These are phyloP conservation scores for Globisporangium takayamanum DNA, from an alignment of 352 stramenopile species.

Conservation along the genomic window DNA sequence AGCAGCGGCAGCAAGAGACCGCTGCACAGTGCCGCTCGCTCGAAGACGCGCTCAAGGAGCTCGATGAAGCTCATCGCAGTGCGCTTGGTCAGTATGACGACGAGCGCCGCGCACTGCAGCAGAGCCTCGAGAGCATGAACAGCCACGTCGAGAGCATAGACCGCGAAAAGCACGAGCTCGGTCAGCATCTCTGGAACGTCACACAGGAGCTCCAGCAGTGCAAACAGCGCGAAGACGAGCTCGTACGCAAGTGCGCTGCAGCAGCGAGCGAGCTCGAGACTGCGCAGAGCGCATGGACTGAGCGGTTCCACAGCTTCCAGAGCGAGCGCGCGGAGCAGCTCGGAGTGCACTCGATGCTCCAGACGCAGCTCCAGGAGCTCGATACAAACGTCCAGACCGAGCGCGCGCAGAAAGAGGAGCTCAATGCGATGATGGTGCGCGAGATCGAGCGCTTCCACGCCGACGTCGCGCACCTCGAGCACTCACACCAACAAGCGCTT, in stretches of 20 bases:
- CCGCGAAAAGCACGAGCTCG: slow-evolving; percentile 51
- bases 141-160: slow-evolving; percentile 14
- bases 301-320: slow-evolving; percentile 39
- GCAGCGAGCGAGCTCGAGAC: slow-evolving; percentile 23
- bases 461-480: slow-evolving; percentile 27
- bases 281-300: slow-evolving; percentile 17
- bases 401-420: slow-evolving; percentile 54
- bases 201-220: slow-evolving; percentile 39
- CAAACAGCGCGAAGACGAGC: slow-evolving; percentile 23
- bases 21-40: slow-evolving; percentile 5
- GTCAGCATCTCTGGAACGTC: slow-evolving; percentile 52
- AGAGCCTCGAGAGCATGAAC: slow-evolving; percentile 1
- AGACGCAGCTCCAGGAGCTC: slow-evolving; percentile 30
- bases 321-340: slow-evolving; percentile 35
- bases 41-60: slow-evolving; percentile 19
- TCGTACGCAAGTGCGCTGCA: slow-evolving; percentile 16
- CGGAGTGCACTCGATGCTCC: slow-evolving; percentile 21
- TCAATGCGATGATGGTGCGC: slow-evolving; percentile 47
- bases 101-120: slow-evolving; percentile 12
- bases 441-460: slow-evolving; percentile 41
- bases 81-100: slow-evolving; percentile 16
- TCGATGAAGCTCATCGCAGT: slow-evolving; percentile 13
- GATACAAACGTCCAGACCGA: slow-evolving; percentile 30
- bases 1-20: slow-evolving; percentile 22
- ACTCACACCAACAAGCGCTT: slow-evolving; percentile 18